Conservation (phyloP, 2,329 filamentous ascomycete genomes). For the Aotearoamyces nothofagi region DNA sequence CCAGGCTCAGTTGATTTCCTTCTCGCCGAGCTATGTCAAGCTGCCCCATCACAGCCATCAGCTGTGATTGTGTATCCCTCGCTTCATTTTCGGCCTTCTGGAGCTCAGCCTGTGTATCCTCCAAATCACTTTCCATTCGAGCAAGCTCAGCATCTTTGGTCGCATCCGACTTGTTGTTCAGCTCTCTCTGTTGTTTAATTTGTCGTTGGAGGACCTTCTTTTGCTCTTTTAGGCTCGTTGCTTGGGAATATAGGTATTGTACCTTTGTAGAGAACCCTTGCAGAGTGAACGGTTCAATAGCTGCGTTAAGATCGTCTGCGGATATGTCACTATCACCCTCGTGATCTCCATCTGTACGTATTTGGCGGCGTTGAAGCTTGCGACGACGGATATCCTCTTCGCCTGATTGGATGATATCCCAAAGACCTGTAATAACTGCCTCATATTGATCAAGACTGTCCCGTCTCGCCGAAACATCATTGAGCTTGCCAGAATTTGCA, state of each 20-base stretch:
- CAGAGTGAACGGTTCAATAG: constrained; percentile 52
- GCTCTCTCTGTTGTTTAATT: constrained; percentile 86
- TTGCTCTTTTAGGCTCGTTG: constrained; percentile 70
- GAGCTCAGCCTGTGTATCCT: constrained; percentile 23
- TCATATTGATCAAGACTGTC: constrained; percentile 39
- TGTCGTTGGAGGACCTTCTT: constrained; percentile 81
- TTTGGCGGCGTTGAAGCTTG: constrained; percentile 35
- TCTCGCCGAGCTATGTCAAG: constrained; percentile 16
- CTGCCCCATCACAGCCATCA: constrained; percentile 19
- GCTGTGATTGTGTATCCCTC: constrained; percentile 15
- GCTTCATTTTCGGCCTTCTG: constrained; percentile 19
- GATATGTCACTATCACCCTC: constrained; percentile 45
- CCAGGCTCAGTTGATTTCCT: constrained; percentile 8
- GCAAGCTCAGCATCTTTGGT: constrained; percentile 51
- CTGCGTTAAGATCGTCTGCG: constrained; percentile 42
- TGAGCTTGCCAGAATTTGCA: constrained; percentile 1
- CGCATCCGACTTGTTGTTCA: constrained; percentile 75
- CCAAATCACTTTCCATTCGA: constrained; percentile 39
- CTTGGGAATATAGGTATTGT: constrained; percentile 61
- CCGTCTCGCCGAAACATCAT: too few species aligned
- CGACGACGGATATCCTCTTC: constrained; percentile 38
- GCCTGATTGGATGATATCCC: constrained; percentile 32
- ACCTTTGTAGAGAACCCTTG: constrained; percentile 65
- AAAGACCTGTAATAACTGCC: constrained; percentile 31
- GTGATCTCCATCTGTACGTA: constrained; percentile 38